phyloP scores from a whole-genome alignment of 2,329 filamentous ascomycete species.

The Fusarium torulosum region DNA sequence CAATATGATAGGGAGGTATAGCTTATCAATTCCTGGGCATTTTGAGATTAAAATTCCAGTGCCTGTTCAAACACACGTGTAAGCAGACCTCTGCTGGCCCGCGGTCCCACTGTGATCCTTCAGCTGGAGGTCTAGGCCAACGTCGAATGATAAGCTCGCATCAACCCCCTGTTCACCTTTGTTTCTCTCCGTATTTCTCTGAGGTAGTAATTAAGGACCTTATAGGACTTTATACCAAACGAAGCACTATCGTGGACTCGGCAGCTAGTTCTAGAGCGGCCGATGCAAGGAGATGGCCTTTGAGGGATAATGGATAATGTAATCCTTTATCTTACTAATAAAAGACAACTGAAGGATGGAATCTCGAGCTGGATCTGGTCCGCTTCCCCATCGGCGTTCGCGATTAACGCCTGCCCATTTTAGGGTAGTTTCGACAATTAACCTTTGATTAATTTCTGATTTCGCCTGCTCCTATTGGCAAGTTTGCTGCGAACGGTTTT shows the following conservation, averaged over 20 bases:
- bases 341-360: conserved; percentile 3
- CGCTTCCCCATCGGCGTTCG: conserved; percentile 11
- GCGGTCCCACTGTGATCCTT: not conserved
- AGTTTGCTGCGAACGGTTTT: conserved; percentile 17
- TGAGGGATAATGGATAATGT: not conserved
- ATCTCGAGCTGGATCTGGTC: not conserved
- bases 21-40: not conserved
- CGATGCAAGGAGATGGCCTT: not conserved
- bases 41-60: not conserved
- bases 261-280: not conserved
- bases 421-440: conserved; percentile 20
- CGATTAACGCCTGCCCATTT: conserved; percentile 21
- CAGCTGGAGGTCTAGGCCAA: conserved; percentile 1
- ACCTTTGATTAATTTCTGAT: conserved; percentile 20
- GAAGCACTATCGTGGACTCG: not conserved
- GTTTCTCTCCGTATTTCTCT: not conserved
- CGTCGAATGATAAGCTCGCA: not conserved
- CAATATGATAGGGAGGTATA: too few species aligned
- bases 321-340: not conserved
- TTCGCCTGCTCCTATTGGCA: conserved; percentile 19
- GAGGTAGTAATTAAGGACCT: not conserved
- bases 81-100: conserved; percentile 10
- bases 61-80: conserved; percentile 6
- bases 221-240: not conserved
- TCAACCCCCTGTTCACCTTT: conserved; percentile 9